Evolutionary conservation across 805 yeast species (phyloP), one percentile per base, ranked within the genome.

Genomic region (Brettanomyces nanus): DNA sequence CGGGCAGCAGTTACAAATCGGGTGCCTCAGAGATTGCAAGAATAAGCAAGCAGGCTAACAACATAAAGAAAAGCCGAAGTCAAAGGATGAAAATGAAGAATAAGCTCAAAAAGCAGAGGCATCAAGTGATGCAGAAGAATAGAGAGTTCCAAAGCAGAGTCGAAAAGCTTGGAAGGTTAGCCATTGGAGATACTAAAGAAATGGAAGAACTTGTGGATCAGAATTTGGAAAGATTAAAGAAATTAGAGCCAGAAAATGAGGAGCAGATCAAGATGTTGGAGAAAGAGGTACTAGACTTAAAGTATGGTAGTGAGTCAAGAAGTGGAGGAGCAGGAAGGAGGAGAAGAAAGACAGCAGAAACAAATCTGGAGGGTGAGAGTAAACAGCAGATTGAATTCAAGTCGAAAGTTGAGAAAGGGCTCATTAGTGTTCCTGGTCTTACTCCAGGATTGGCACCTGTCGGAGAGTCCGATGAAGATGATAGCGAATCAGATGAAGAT

Each of bases 391-490:
- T 52, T 34, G 51, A 58, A 7, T 62, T 66, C 52, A 58, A 64
- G 35, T 56, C 61, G 22, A 69, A 67, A 50, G 55, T 70, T 37
- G 56, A 65, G 40, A 59, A 61, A 36, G 76, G 75, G 17, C 48
- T 54, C 27, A 58, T 69, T 44, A 57, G 73, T 3, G 60, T 62
- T 43, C 72, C 84, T 29, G 90, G 92, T 20, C 65, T 84, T 39
- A 84, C 94, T 0, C 94, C 92, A 1, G 94, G 94, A 44, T 68
- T 84, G 58, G 94, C 92, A 1, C 92, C 92, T 23, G 87, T 84
- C 19, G 89, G 77, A 26, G 64, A 68, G 45, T 70, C 73, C 31
- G 80, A 75, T 46, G 77, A 75, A 40, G 75, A 53, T 20, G 51
- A 46, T 10, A 50, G 45, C 10, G 40, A 38, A 0, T 53, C 45